Evolutionary conservation across 257 asterid species (phyloP), one percentile per base, ranked within the genome.

Genomic region (Thymus quinquecostatus): DNA sequence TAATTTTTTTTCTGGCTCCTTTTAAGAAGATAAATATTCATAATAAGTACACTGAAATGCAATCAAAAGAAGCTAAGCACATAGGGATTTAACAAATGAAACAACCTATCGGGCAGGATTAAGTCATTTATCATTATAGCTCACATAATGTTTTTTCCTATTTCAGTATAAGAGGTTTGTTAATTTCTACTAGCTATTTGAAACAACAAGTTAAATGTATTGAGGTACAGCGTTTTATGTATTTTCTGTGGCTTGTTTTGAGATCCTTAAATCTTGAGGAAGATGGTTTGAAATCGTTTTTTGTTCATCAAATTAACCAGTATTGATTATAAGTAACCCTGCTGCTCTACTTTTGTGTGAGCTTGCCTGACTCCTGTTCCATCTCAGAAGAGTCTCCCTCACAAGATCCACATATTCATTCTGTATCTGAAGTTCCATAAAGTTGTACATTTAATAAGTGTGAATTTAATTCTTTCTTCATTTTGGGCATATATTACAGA

Each of bases 401-500:
- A n/a, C 70, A 32, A 64, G 76, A 57, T 43, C 59, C 57, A 14
- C 44, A 30, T 58, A 64, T 59, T 58, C 30, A 34, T 61, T 34
- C 49, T 30, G 43, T 30, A 13, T 9, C 10, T 28, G 47, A 47
- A 57, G 30, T 45, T 21, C 58, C 29, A 1, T 62, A 12, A n/a
- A 49, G 57, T 10, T 50, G 41, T 40, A 66, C 38, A 62, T 54
- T 28, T 64, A 48, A 8, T 13, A 72, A 47, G 10, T 63, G 21
- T 69, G 73, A 14, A 58, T 68, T 54, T 57, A 59, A 50, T 51
- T 72, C 47, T 69, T 64, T 83, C 48, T 71, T 65, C 74, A 57
- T 75, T 78, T 73, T 76, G 47, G 38, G 27, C 53, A 62, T 74
- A 14, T 73, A 28, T 63, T 44, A 41, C 88, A 95, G 99, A 53